These are phyloP conservation scores for Evansstolkia leycettana DNA, from an alignment of 495 filamentous ascomycete species.

Conservation along the genomic window DNA sequence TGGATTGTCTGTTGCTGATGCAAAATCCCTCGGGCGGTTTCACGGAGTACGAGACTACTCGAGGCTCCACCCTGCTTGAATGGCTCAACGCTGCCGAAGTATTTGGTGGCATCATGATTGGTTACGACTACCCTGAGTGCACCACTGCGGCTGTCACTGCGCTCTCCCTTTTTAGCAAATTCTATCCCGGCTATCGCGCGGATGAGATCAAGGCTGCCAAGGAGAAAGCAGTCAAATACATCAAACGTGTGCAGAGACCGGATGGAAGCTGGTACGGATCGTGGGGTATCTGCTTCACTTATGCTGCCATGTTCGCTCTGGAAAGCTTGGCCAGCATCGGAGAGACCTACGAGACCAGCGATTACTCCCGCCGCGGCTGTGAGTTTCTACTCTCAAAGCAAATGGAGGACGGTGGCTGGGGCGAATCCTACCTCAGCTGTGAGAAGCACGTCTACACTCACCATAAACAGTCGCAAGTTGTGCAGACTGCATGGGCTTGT, in stretches of 20 bases:
- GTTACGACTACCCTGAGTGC: slow-evolving; percentile 96
- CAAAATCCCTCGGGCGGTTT: slow-evolving; percentile 85
- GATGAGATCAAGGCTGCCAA: slow-evolving; percentile 65
- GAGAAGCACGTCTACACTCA: slow-evolving; percentile 46
- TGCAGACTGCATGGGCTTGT: slow-evolving; percentile 85
- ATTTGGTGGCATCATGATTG: slow-evolving; percentile 94
- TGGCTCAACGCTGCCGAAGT: slow-evolving; percentile 90
- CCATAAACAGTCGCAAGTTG: slow-evolving; percentile 63
- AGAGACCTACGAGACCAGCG: slow-evolving; percentile 66
- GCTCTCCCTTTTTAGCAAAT: slow-evolving; percentile 66
- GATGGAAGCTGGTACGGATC: slow-evolving; percentile 94
- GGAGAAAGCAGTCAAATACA: slow-evolving; percentile 58
- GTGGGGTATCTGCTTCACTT: slow-evolving; percentile 97
- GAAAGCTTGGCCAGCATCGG: slow-evolving; percentile 73
- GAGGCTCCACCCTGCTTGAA: slow-evolving; percentile 68
- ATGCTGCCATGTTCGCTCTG: slow-evolving; percentile 89
- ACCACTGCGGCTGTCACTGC: slow-evolving; percentile 93
- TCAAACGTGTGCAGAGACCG: slow-evolving; percentile 62
- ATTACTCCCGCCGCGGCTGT: slow-evolving; percentile 59
- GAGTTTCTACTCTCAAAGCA: slow-evolving; percentile 77
- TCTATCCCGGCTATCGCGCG: slow-evolving; percentile 67
- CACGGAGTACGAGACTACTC: slow-evolving; percentile 75
- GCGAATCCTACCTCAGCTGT: slow-evolving; percentile 79
- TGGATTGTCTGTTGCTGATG: slow-evolving; percentile 84
- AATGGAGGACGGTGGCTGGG: slow-evolving; percentile 86